Percentiles rank a stretch among this genome's conserved stretches.
Evolutionary conservation across 441 rosid species (phyloP).

Genomic region (Bruguiera hainesii): DNA sequence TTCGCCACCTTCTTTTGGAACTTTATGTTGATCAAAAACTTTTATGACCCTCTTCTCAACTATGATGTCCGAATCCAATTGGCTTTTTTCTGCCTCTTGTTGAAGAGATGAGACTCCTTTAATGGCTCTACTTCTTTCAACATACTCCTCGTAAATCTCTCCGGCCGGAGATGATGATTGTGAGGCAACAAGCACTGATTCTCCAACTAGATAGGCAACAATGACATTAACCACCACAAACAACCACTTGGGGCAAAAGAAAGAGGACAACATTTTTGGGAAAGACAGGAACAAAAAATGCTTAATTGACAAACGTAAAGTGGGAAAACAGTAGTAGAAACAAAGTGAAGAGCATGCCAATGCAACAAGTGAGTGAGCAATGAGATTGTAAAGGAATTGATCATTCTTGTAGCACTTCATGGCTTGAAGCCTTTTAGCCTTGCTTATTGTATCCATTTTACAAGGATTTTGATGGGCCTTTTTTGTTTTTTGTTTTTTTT

Average conservation of each 20-base stretch:
- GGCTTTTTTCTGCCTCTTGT: slow-evolving; percentile 14
- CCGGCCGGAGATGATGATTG: slow-evolving; percentile 8
- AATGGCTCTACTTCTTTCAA: slow-evolving; percentile 26
- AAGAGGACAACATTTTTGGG: slow-evolving; percentile 25
- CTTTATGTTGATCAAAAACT: neutral
- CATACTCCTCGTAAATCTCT: slow-evolving; percentile 46
- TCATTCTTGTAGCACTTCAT: slow-evolving; percentile 24
- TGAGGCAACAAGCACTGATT: slow-evolving; percentile 30
- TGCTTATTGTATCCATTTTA: slow-evolving; percentile 27
- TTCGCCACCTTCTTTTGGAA: neutral
- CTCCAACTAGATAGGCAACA: slow-evolving; percentile 47
- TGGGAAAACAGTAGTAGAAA: slow-evolving; percentile 26
- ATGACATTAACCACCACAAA: slow-evolving; percentile 52
- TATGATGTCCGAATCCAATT: slow-evolving; percentile 6
- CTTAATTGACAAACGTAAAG: slow-evolving; percentile 18
- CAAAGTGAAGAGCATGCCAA: slow-evolving; percentile 28
- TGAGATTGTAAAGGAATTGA: slow-evolving; percentile 19
- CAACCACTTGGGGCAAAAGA: slow-evolving; percentile 39
- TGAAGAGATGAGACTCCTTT: slow-evolving; percentile 11
- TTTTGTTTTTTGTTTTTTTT: neutral
- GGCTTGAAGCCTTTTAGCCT: slow-evolving; percentile 27
- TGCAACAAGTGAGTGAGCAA: slow-evolving; percentile 24
- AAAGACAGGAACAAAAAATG: slow-evolving; percentile 23
- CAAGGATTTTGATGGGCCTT: neutral
- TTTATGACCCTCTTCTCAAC: neutral